Base-by-base conservation (phyloP, 129 eudicot genomes). In the Sambucus nigra region DNA sequence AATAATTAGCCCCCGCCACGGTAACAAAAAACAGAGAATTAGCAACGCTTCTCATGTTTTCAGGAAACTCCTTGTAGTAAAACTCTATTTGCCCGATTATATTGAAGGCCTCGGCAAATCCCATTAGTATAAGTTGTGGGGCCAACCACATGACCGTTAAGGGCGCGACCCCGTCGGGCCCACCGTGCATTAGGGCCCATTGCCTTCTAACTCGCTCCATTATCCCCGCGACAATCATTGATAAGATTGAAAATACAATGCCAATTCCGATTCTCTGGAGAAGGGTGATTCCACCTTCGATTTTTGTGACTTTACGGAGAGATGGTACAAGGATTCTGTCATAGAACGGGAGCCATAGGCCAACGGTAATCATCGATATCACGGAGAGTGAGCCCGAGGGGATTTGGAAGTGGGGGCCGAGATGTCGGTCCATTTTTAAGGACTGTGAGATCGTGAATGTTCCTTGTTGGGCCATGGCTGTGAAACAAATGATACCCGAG, bases 191-290 rank as follows among this genome's bases (percentile, higher is more conserved):
- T 5, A 13, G 10, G 1, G 99, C 94, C 0, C 79, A 70, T 0
- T 77, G 62, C 40, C 99, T 70, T 38, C 99, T 76, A 76, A 57
- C 72, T 52, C 51, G 78, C 55, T 91, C 99, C 22, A 73, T 28
- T 14, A 77, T 4, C 14, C 87, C 99, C 0, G 99, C 84, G 1
- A 67, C 84, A n/a, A 92, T 24, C 99, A 92, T 86, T 0, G 99
- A 70, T 0, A 82, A 6, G 32, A 75, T 53, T 0, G 96, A 82
- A 55, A 92, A 77, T 1, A 73, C 42, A 0, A 82, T 63, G 0
- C 99, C 96, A 0, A 92, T 73, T 5, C 96, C 99, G 15, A 92
- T 82, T 51, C 96, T 66, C 50, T 92, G 99, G 41, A 92, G 87
- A 42, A 80, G 51, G 0, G 87, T 76, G 26, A 92, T 76, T n/a